phyloP scores from a whole-genome alignment of 2,329 filamentous ascomycete genomes.

The Aspergillus sp. region DNA sequence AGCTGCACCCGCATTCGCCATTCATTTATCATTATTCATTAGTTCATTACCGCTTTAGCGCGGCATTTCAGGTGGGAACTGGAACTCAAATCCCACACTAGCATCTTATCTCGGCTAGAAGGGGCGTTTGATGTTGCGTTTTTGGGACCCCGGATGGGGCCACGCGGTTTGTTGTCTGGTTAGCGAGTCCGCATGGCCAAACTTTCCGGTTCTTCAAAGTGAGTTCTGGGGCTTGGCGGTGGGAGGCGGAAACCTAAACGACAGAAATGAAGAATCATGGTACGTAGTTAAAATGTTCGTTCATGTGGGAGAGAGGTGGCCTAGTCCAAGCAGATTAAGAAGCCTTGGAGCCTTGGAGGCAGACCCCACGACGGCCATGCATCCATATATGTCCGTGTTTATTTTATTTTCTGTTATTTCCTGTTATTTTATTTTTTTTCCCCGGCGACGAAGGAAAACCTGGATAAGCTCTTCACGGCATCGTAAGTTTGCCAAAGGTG shows the following conservation, averaged over 20 bases:
- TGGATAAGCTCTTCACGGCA: too few relatives aligned
- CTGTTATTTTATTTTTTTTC: too few relatives aligned
- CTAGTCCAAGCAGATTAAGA: too few relatives aligned
- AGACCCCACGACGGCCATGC: background rate
- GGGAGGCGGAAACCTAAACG: background rate
- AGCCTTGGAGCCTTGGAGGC: background rate
- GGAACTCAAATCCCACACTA: constrained; percentile 17
- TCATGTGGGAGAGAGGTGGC: background rate
- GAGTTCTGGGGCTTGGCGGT: background rate
- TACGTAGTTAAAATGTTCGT: too few relatives aligned
- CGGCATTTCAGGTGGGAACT: background rate
- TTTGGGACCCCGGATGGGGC: background rate
- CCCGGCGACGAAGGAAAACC: too few relatives aligned
- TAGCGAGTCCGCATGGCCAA: background rate
- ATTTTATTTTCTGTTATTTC: too few relatives aligned
- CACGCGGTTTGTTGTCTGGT: background rate
- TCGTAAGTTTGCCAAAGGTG: background rate
- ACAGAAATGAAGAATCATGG: background rate
- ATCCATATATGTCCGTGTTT: background rate
- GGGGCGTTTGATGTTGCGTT: too few relatives aligned
- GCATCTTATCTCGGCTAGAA: constrained; percentile 25
- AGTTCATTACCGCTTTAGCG: background rate
- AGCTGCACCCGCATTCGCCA: background rate
- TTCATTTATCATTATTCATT: background rate
- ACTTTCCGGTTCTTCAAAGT: too few relatives aligned